These are phyloP conservation scores for Scytalidium sp. DNA, from an alignment of 2,329 filamentous ascomycete genomes.

Conservation along the genomic window DNA sequence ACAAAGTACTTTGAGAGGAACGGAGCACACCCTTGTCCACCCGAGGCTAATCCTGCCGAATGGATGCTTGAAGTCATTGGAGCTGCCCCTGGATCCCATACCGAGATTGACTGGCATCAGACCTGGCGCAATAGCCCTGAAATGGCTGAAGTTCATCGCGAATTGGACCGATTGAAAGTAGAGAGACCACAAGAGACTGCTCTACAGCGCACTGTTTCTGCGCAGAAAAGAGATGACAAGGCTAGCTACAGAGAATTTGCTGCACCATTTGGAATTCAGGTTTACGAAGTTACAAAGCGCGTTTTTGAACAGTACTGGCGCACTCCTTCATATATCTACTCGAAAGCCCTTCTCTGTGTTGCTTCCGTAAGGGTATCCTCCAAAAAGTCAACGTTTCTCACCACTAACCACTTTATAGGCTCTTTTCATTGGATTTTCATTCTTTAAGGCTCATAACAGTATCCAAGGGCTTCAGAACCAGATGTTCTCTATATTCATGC, in stretches of 20 bases:
- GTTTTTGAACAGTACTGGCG: constrained; percentile 76
- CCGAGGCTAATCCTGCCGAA: constrained; percentile 72
- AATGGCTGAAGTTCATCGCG: constrained; percentile 31
- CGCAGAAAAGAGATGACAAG: constrained; percentile 28
- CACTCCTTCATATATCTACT: constrained; percentile 70
- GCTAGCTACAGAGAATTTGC: constrained; percentile 68
- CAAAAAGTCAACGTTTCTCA: constrained; percentile 61
- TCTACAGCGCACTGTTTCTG: not conserved
- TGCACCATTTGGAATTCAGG: constrained; percentile 64
- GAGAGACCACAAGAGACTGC: constrained; percentile 33
- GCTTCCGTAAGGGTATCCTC: constrained; percentile 38
- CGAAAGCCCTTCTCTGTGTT: constrained; percentile 47
- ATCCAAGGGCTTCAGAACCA: constrained; percentile 65
- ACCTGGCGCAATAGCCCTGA: constrained; percentile 54
- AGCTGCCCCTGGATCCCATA: constrained; percentile 53
- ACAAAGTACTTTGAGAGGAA: constrained; percentile 68
- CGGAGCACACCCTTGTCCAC: constrained; percentile 60
- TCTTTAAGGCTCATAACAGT: constrained; percentile 57
- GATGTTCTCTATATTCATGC: constrained; percentile 75
- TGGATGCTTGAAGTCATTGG: constrained; percentile 68
- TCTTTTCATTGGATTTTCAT: constrained; percentile 66
- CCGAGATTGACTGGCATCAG: constrained; percentile 59
- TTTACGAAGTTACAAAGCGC: constrained; percentile 59
- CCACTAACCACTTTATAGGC: constrained; percentile 30
- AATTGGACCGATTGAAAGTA: constrained; percentile 51